Conservation (phyloP, 306 rosid species). For the Vachellia pachyceras region DNA sequence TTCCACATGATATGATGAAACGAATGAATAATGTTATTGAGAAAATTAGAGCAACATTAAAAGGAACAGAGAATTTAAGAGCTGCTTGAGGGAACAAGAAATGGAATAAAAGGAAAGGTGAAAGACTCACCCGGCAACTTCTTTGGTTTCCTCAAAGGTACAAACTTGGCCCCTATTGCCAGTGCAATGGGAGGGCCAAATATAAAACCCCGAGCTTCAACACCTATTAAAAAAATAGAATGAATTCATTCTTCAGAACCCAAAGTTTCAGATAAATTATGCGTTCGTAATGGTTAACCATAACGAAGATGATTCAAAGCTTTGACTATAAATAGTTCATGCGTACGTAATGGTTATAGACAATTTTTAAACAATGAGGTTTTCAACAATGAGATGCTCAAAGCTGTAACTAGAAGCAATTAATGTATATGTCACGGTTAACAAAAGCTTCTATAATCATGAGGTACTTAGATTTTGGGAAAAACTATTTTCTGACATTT, state of each 20-base stretch:
- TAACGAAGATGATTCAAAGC: too few relatives aligned
- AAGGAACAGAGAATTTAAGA: constrained; percentile 18
- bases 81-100: not conserved
- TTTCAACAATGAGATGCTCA: too few relatives aligned
- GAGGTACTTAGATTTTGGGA: too few relatives aligned
- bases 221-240: constrained; percentile 51
- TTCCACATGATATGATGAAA: constrained; percentile 17
- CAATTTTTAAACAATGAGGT: too few relatives aligned
- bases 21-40: constrained; percentile 18
- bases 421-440: too few relatives aligned
- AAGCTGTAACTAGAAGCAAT: too few relatives aligned
- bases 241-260: constrained; percentile 27
- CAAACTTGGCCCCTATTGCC: constrained; percentile 95
- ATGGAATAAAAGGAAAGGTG: not conserved
- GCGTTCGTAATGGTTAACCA: too few relatives aligned
- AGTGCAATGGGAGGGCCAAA: constrained; percentile 97
- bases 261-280: not conserved
- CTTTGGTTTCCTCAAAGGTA: constrained; percentile 89
- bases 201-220: constrained; percentile 93
- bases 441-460: too few relatives aligned
- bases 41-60: constrained; percentile 1
- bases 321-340: too few relatives aligned
- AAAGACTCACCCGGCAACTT: constrained; percentile 76
- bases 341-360: too few relatives aligned
- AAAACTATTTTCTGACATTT: too few relatives aligned